Base-by-base conservation (phyloP, 768 basidiomycete species). In the Termitomyces titanicus region DNA sequence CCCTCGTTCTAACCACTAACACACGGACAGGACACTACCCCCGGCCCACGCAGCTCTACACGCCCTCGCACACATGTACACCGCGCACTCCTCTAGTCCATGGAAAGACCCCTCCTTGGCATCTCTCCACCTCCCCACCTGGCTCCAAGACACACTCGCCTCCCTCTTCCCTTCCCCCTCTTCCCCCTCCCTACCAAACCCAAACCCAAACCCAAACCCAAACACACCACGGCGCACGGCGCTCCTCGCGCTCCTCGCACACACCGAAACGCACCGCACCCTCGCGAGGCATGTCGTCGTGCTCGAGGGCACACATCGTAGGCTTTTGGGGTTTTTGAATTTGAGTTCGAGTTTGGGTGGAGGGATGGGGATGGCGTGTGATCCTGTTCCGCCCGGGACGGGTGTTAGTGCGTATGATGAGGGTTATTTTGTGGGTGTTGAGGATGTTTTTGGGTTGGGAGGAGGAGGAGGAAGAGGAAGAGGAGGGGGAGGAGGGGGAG, bases 61-160 rank as follows among this genome's bases (percentile, higher is more conserved):
- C 60, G 81, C 97, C 8, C 79, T 98, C 3, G 89, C 91, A 0
- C 91, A 94, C 64, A 82, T 98, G 22, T 98, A 98, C 67, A 90
- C 81, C 3, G 83, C 88, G 40, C 87, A 92, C 7, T 89, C 92
- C 0, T 76, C 71, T 9, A 67, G 84, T 0, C 67, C 96, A 2
- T 98, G 94, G 94, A 98, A 95, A 73, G 84, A 87, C 13, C 73
- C 87, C 0, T 63, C n/a, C n/a, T n/a, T n/a, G n/a, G n/a, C 68
- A 1, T 74, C 79, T 31, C 64, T 80, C 1, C 66, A 76, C 0
- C 97, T 80, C 33, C 64, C 80, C 1, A 66, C 77, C 0, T 98
- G 94, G 94, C 84, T 97, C 61, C 64, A 79, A 1, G 68, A 72
- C n/a, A 85, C 83, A 2, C 73, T 87, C 43, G 66, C 70, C 2